phyloP scores from a whole-genome alignment of 1,284 basidiomycete species.

The Tetrapyrgos nigripes region DNA sequence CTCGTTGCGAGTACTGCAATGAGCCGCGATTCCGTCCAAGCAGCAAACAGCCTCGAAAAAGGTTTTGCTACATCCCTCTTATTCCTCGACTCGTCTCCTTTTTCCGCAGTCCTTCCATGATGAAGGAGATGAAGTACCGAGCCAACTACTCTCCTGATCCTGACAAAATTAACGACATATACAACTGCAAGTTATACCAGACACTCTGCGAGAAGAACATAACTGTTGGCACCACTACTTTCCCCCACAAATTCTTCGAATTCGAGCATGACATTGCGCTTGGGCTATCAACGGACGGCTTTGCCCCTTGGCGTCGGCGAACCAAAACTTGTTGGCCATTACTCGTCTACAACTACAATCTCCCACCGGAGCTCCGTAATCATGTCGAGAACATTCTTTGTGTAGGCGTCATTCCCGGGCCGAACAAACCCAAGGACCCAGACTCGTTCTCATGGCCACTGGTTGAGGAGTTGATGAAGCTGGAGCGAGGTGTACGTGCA shows the following conservation, averaged over 20 bases:
- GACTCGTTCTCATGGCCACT: no score
- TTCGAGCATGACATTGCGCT: slow-evolving; percentile 38
- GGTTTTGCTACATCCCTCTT: slow-evolving; percentile 29
- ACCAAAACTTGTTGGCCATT: slow-evolving; percentile 49
- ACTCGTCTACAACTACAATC: no score
- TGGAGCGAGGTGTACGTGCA: slow-evolving; percentile 40
- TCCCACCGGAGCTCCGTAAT: no score
- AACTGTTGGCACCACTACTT: slow-evolving; percentile 20
- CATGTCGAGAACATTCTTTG: no score
- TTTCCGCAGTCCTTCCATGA: slow-evolving; percentile 12
- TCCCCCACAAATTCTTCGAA: slow-evolving; percentile 30
- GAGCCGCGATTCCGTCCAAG: slow-evolving; percentile 19
- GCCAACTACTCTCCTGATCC: slow-evolving; percentile 18
- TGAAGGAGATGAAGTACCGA: slow-evolving; percentile 16
- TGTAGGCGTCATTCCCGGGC: no score
- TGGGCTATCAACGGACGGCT: slow-evolving; percentile 41
- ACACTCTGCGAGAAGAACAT: slow-evolving; percentile 18
- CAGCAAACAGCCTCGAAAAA: slow-evolving; percentile 19
- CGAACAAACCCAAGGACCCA: no score
- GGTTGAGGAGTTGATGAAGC: slow-evolving; percentile 41
- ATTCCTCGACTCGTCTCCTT: no score
- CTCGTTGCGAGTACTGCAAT: slow-evolving; percentile 23
- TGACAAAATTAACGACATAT: slow-evolving; percentile 33
- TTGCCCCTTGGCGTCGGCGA: slow-evolving; percentile 42
- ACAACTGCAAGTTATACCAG: no score